Percentiles rank a stretch among this genome's conserved stretches.
These are phyloP conservation scores for Ceratobasidium sp. DNA, from an alignment of 1,284 basidiomycete genomes.

Conservation along the genomic window DNA sequence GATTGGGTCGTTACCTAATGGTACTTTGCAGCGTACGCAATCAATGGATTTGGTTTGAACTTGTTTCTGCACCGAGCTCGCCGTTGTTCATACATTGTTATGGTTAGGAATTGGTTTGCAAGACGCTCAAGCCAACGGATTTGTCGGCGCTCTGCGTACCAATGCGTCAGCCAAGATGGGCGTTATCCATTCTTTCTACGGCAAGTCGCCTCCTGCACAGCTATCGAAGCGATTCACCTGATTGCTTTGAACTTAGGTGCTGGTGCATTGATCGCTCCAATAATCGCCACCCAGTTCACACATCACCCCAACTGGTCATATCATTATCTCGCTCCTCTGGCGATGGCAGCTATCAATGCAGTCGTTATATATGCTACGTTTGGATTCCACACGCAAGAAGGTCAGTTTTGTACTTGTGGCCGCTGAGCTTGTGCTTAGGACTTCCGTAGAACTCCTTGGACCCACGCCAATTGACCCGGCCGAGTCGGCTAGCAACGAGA, in stretches of 20 bases:
- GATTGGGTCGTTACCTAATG: background rate
- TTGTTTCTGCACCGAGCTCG: background rate
- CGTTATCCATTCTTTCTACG: slow-evolving; percentile 38
- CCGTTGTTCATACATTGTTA: background rate
- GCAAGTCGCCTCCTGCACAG: background rate
- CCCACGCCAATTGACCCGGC: background rate
- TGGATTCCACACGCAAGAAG: slow-evolving; percentile 46
- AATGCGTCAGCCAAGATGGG: slow-evolving; percentile 39
- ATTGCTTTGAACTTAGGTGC: slow-evolving; percentile 9
- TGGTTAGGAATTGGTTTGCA: slow-evolving; percentile 6
- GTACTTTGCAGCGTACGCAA: background rate
- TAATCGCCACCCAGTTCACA: slow-evolving; percentile 40
- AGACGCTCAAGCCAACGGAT: slow-evolving; percentile 38
- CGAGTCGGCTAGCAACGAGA: slow-evolving; percentile 19
- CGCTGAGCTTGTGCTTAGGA: background rate
- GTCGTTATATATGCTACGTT: slow-evolving; percentile 47
- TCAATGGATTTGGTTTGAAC: slow-evolving; percentile 35
- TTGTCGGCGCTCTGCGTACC: slow-evolving; percentile 36
- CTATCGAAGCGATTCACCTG: background rate
- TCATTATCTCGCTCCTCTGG: slow-evolving; percentile 39
- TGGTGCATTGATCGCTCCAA: slow-evolving; percentile 38
- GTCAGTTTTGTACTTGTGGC: background rate
- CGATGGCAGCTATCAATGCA: slow-evolving; percentile 42
- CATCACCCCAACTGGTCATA: slow-evolving; percentile 39
- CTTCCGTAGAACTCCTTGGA: slow-evolving; percentile 1